These are phyloP conservation scores for Haematococcus lacustris DNA, from an alignment of 139 green algal genomes.

Conservation along the genomic window DNA sequence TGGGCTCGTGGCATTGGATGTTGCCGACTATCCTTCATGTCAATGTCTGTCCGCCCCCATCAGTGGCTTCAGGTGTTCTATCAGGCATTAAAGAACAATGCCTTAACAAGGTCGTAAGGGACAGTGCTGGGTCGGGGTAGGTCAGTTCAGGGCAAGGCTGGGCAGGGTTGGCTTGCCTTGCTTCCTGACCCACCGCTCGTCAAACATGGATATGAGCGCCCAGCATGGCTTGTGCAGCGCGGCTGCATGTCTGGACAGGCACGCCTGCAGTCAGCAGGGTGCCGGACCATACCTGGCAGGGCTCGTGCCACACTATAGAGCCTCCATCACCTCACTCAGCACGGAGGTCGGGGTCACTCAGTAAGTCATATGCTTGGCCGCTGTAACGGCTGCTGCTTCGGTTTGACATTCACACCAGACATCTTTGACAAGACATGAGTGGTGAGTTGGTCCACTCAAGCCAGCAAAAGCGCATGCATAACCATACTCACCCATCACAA, in stretches of 20 bases:
- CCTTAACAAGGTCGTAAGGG: neutral
- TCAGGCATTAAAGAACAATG: too few species aligned
- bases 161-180: neutral
- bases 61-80: too few species aligned
- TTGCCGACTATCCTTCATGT: too few species aligned
- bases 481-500: neutral
- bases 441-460: neutral
- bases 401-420: neutral
- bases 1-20: too few species aligned
- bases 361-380: too few species aligned
- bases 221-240: slow-evolving; percentile 26
- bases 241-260: slow-evolving; percentile 14
- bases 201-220: slow-evolving; percentile 24
- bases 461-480: neutral
- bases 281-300: neutral
- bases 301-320: neutral
- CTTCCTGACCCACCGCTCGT: slow-evolving; percentile 6
- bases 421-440: neutral
- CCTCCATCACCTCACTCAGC: neutral
- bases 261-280: slow-evolving; percentile 1
- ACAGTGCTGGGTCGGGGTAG: neutral
- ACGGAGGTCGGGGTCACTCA: neutral
- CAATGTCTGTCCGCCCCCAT: too few species aligned
- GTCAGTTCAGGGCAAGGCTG: neutral
- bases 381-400: neutral